phyloP scores from a whole-genome alignment of 768 basidiomycete species.

The Amyloporia xantha region DNA sequence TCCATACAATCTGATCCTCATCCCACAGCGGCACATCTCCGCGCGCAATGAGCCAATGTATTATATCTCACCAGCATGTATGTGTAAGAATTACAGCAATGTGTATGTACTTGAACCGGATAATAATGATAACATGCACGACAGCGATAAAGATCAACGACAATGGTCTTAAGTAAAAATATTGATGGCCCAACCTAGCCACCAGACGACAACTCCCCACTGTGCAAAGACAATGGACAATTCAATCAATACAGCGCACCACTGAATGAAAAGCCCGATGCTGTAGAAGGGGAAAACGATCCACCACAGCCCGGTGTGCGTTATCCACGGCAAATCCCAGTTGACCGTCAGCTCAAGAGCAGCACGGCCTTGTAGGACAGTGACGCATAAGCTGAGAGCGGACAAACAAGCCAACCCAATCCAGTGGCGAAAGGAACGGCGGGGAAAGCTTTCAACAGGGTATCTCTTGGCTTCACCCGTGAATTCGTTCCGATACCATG shows the following conservation, averaged over 20 bases:
- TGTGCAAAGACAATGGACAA: slow-evolving; percentile 50
- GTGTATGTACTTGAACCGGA: neutral
- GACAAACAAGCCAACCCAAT: slow-evolving; percentile 50
- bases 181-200: slow-evolving; percentile 65
- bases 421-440: slow-evolving; percentile 66
- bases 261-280: slow-evolving; percentile 58
- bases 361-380: slow-evolving; percentile 49
- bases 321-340: slow-evolving; percentile 51
- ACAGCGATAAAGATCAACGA: neutral
- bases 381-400: slow-evolving; percentile 38
- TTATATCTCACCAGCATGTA: neutral
- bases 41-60: too few relatives aligned
- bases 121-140: neutral
- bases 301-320: slow-evolving; percentile 58
- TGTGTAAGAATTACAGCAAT: slow-evolving; percentile 8
- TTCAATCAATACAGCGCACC: slow-evolving; percentile 60
- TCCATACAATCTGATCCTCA: too few relatives aligned
- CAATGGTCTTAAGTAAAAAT: slow-evolving; percentile 30
- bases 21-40: too few relatives aligned
- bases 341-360: slow-evolving; percentile 49
- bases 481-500: slow-evolving; percentile 78
- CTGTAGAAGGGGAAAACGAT: slow-evolving; percentile 56
- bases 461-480: slow-evolving; percentile 72
- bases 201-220: slow-evolving; percentile 59
- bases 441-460: slow-evolving; percentile 48